Conservation (phyloP, 768 basidiomycete genomes). For the Solioccasus polychromus region DNA sequence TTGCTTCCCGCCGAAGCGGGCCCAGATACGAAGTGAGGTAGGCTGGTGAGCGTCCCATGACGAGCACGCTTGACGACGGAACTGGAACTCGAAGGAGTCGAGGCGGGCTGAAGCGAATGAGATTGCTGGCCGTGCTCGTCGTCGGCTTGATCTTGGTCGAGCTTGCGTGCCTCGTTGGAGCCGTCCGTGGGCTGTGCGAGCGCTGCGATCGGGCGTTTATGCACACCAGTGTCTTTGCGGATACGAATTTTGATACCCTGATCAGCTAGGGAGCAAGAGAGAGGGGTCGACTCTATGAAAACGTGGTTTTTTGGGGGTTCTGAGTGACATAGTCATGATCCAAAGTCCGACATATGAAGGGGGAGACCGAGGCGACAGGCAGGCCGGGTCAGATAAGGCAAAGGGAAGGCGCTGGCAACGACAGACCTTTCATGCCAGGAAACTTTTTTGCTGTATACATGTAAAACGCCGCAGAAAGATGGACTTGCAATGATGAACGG, state of each 20-base stretch:
- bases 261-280: conserved; percentile 87
- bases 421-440: conserved; percentile 89
- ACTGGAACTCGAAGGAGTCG: conserved; percentile 1
- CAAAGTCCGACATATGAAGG: conserved; percentile 13
- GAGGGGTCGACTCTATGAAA: conserved; percentile 76
- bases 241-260: conserved; percentile 96
- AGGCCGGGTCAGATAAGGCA: conserved; percentile 22
- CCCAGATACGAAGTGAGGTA: conserved; percentile 18
- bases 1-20: conserved; percentile 12
- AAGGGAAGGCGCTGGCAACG: neutral
- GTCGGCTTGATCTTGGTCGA: conserved; percentile 29
- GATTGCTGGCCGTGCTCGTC: conserved; percentile 18
- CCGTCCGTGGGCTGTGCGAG: conserved; percentile 21
- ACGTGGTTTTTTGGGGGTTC: conserved; percentile 4
- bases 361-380: conserved; percentile 10
- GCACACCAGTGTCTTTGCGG: conserved; percentile 83
- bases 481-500: conserved; percentile 86
- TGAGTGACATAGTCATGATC: conserved; percentile 19
- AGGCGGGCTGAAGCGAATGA: conserved; percentile 10
- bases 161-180: conserved; percentile 12
- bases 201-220: conserved; percentile 59
- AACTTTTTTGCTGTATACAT: conserved; percentile 97
- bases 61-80: conserved; percentile 24
- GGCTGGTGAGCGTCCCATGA: conserved; percentile 25
- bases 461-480: conserved; percentile 86